Percentiles rank a stretch among this genome's conserved stretches.
phyloP scores from a whole-genome alignment of 768 basidiomycete species.

The Phylloporus arenicola region DNA sequence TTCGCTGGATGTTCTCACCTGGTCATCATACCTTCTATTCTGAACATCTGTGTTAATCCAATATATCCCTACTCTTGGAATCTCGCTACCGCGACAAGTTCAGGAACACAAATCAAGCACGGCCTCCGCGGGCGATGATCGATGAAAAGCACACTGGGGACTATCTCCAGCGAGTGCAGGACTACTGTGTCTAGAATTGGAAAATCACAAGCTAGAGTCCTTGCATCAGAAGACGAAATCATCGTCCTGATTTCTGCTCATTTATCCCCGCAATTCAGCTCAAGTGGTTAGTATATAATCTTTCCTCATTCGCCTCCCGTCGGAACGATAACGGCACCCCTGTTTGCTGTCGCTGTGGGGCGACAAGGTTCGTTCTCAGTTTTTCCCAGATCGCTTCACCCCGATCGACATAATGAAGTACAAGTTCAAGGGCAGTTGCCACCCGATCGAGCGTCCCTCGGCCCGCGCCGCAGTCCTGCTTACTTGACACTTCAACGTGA shows the following conservation, averaged over 20 bases:
- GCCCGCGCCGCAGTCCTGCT: background rate
- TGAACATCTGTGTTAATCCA: background rate
- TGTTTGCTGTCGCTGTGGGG: background rate
- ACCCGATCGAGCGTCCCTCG: constrained; percentile 1
- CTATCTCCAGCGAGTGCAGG: background rate
- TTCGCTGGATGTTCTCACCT: background rate
- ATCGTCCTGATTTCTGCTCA: background rate
- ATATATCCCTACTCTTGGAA: background rate
- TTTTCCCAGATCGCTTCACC: background rate
- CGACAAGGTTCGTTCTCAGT: background rate
- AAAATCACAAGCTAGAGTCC: constrained; percentile 14
- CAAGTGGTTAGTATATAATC: background rate
- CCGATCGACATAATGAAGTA: background rate
- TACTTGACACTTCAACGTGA: background rate
- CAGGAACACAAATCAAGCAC: background rate
- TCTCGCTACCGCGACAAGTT: background rate
- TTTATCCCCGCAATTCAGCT: background rate
- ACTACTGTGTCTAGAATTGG: background rate
- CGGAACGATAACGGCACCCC: constrained; percentile 7
- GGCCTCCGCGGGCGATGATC: constrained; percentile 10
- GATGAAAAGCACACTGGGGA: constrained; percentile 4
- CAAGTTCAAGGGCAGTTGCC: background rate
- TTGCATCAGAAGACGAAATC: background rate
- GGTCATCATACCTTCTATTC: background rate
- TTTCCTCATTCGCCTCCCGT: constrained; percentile 7